These are phyloP conservation scores for Ampelocalamus luodianensis DNA, from an alignment of 176 grass and related monocot species.

Conservation along the genomic window DNA sequence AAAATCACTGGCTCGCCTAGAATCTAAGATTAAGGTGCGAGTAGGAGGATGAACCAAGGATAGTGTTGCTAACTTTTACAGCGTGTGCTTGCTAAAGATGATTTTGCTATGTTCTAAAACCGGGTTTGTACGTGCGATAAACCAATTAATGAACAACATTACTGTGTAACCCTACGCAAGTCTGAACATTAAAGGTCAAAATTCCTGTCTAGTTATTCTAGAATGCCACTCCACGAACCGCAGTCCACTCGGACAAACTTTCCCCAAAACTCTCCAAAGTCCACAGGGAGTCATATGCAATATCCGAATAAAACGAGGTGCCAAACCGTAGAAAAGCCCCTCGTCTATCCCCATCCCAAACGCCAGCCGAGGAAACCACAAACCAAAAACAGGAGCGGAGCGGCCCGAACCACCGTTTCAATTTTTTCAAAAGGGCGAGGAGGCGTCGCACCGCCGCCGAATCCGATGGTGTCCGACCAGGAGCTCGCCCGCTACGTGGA, in stretches of 20 bases:
- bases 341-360: background rate
- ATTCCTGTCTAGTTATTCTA: background rate
- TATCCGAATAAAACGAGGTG: too few species aligned
- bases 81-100: background rate
- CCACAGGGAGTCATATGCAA: background rate
- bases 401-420: constrained; percentile 47
- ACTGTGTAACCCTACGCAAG: background rate
- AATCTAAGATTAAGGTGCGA: too few species aligned
- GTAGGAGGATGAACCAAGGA: background rate
- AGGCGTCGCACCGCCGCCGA: constrained; percentile 6
- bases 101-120: background rate
- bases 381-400: background rate
- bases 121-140: background rate
- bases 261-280: background rate
- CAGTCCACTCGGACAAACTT: background rate
- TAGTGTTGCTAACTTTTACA: background rate
- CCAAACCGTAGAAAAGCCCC: background rate
- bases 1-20: background rate
- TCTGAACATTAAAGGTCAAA: background rate
- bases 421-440: constrained; percentile 50
- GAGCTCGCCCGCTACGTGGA: constrained; percentile 83
- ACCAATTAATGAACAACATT: background rate
- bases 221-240: background rate
- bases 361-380: constrained; percentile 29
- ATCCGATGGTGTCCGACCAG: constrained; percentile 80